phyloP scores from a whole-genome alignment of 345 rosid genomes.

The Nasturtium officinale region DNA sequence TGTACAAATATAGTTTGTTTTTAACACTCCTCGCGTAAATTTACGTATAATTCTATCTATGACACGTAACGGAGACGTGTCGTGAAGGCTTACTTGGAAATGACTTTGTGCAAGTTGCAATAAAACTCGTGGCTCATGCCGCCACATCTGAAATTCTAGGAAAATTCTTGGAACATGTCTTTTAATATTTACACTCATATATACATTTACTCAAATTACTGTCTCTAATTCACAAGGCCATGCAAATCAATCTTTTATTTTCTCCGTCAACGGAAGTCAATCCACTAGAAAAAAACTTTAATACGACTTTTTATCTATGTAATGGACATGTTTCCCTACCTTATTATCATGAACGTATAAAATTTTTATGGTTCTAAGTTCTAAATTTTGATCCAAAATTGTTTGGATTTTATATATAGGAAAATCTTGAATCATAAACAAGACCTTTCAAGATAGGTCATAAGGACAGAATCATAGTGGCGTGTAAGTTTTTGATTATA shows the following conservation, averaged over 20 bases:
- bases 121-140: constrained; percentile 26
- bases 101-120: constrained; percentile 24
- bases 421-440: neutral
- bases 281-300: neutral
- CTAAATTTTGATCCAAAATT: neutral
- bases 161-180: constrained; percentile 40
- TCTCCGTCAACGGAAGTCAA: neutral
- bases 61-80: constrained; percentile 40
- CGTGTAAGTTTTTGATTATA: neutral
- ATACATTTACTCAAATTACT: neutral
- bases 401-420: neutral
- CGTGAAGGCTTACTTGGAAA: constrained; percentile 35
- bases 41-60: constrained; percentile 10
- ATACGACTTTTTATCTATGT: neutral
- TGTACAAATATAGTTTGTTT: neutral
- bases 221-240: neutral
- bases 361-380: neutral
- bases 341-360: neutral
- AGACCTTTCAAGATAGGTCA: neutral
- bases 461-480: neutral
- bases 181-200: neutral
- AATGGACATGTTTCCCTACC: neutral
- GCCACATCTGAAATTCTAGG: constrained; percentile 33
- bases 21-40: neutral
- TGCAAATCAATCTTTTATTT: neutral